phyloP scores from a whole-genome alignment of 148 eudicot species.

The Selenicereus undatus region DNA sequence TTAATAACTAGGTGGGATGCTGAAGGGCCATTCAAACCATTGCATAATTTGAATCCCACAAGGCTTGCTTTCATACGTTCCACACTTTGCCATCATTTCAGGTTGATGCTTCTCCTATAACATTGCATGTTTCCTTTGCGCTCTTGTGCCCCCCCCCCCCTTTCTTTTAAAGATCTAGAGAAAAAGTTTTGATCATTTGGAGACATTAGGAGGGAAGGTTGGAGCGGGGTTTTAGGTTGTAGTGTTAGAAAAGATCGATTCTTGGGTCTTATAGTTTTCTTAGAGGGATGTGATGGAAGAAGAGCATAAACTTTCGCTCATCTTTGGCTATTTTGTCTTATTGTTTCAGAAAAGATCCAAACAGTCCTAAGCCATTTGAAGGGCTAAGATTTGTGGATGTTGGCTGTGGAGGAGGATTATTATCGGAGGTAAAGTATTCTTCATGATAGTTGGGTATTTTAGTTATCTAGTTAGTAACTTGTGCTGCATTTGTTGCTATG shows the following conservation, averaged over 20 bases:
- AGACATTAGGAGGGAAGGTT: background rate
- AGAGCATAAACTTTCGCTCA: slow-evolving; percentile 5
- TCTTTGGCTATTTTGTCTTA: slow-evolving; percentile 14
- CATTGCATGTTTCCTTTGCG: background rate
- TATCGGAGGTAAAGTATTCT: slow-evolving; percentile 65
- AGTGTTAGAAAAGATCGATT: background rate
- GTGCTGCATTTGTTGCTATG: background rate
- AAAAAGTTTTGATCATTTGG: slow-evolving; percentile 3
- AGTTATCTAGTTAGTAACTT: background rate
- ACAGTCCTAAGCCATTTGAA: slow-evolving; percentile 76
- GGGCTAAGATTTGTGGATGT: slow-evolving; percentile 84
- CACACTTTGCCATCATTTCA: slow-evolving; percentile 84
- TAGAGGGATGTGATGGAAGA: background rate
- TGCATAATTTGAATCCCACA: slow-evolving; percentile 88
- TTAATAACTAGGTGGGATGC: slow-evolving; percentile 79
- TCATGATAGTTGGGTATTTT: background rate
- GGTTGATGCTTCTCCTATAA: slow-evolving; percentile 34
- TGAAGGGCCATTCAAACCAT: slow-evolving; percentile 89
- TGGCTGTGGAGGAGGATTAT: slow-evolving; percentile 98
- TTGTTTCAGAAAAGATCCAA: slow-evolving; percentile 73
- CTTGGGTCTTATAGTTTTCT: background rate
- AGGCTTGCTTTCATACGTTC: slow-evolving; percentile 84
- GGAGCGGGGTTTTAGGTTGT: background rate
- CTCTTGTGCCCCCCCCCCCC: background rate
- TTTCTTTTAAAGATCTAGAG: background rate